Conservation (phyloP, 768 basidiomycete species). For the Lactifluus rugatus region DNA sequence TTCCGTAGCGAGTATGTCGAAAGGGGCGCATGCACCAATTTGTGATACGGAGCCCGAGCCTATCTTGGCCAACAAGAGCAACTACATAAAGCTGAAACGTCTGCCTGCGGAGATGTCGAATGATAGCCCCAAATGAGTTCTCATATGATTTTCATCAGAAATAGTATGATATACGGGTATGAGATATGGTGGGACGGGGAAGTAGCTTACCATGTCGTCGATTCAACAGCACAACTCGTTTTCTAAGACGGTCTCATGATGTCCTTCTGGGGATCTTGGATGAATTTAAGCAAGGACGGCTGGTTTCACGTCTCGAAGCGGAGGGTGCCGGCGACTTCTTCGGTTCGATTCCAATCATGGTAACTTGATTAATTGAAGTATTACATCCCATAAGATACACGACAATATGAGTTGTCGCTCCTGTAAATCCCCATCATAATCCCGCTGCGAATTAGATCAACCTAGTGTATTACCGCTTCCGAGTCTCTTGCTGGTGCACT, state of each 20-base stretch:
- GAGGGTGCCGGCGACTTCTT: too few relatives aligned
- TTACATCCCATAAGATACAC: too few relatives aligned
- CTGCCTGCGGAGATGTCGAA: not conserved
- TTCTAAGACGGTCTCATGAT: not conserved
- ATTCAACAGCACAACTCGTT: not conserved
- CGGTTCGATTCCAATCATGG: too few relatives aligned
- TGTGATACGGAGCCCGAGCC: not conserved
- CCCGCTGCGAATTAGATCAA: not conserved
- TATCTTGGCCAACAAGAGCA: not conserved
- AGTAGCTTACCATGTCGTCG: not conserved
- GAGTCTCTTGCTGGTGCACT: too few relatives aligned
- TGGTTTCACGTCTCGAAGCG: too few relatives aligned
- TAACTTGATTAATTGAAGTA: too few relatives aligned
- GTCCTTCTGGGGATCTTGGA: not conserved
- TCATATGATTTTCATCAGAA: not conserved
- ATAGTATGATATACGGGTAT: not conserved
- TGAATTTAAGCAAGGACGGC: too few relatives aligned
- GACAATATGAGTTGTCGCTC: not conserved
- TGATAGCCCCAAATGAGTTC: not conserved
- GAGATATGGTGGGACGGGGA: not conserved
- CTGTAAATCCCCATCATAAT: not conserved
- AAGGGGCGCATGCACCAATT: not conserved
- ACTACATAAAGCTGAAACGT: not conserved
- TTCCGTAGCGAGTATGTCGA: not conserved
- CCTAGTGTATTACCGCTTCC: too few relatives aligned